Conservation (phyloP, 108 stramenopile species). For the Discostella stelligeroides region DNA sequence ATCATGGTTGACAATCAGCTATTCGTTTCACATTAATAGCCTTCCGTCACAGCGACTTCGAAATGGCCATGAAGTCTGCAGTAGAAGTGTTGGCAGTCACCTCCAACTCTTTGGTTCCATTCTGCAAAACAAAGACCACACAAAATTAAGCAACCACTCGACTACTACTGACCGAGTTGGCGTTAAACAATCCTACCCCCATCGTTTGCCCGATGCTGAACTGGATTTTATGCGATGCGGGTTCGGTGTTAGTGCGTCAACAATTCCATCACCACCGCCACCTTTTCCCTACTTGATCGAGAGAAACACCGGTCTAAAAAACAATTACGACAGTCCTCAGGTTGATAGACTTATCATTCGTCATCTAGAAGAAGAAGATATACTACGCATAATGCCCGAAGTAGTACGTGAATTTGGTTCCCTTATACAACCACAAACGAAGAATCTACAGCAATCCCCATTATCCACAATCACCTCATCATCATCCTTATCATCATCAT, state of each 20-base stretch:
- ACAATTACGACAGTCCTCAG: neutral
- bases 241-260: constrained; percentile 11
- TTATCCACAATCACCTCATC: no score
- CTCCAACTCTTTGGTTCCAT: constrained; percentile 8
- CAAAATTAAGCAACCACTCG: neutral
- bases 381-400: constrained; percentile 21
- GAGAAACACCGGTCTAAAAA: neutral
- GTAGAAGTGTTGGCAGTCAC: neutral
- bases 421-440: constrained; percentile 1
- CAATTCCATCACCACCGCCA: neutral
- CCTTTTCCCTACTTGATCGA: constrained; percentile 37
- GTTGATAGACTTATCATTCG: constrained; percentile 27
- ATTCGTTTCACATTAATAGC: no score
- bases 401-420: constrained; percentile 43
- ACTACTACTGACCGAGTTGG: neutral
- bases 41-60: no score
- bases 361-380: constrained; percentile 43
- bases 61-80: no score
- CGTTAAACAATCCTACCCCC: neutral
- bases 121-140: constrained; percentile 4
- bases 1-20: no score
- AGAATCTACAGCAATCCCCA: constrained; percentile 3
- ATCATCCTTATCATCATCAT: no score
- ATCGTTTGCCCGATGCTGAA: constrained; percentile 34
- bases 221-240: constrained; percentile 19